These are phyloP conservation scores for Colletotrichum falcatum DNA, from an alignment of 2,329 filamentous ascomycete species.

Conservation along the genomic window DNA sequence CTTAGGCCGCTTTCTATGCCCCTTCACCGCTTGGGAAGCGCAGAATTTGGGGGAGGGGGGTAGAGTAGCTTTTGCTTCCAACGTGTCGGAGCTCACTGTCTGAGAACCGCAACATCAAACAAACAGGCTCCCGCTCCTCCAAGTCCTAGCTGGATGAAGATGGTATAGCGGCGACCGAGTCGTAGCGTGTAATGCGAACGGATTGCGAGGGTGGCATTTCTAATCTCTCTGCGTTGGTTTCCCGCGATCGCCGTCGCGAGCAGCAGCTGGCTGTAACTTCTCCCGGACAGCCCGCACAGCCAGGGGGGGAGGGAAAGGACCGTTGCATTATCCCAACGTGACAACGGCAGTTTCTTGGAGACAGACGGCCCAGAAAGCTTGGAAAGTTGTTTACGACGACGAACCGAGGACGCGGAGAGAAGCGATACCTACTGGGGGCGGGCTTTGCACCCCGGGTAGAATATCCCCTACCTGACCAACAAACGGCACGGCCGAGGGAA, in stretches of 20 bases:
- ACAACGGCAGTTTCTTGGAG: background rate
- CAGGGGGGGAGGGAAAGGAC: background rate
- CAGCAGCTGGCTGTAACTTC: background rate
- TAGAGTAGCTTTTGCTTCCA: constrained; percentile 1
- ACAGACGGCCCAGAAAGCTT: background rate
- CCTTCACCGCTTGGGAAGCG: background rate
- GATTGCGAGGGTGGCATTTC: background rate
- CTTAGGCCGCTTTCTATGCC: background rate
- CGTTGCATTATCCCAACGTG: background rate
- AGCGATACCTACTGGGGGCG: background rate
- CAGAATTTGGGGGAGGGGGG: background rate
- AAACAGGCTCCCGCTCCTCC: background rate
- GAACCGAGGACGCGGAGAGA: background rate
- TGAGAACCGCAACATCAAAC: background rate
- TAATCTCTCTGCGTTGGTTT: background rate
- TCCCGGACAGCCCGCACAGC: background rate
- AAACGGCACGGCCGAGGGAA: background rate
- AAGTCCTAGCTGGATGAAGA: background rate
- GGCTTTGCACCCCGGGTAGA: background rate
- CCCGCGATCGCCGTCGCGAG: background rate
- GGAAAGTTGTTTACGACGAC: background rate
- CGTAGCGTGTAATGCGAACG: background rate
- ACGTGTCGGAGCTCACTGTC: constrained; percentile 2
- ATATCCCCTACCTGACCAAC: background rate
- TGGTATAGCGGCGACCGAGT: background rate